phyloP scores from a whole-genome alignment of 2,329 filamentous ascomycete genomes.

The Botryosphaeria agaves region DNA sequence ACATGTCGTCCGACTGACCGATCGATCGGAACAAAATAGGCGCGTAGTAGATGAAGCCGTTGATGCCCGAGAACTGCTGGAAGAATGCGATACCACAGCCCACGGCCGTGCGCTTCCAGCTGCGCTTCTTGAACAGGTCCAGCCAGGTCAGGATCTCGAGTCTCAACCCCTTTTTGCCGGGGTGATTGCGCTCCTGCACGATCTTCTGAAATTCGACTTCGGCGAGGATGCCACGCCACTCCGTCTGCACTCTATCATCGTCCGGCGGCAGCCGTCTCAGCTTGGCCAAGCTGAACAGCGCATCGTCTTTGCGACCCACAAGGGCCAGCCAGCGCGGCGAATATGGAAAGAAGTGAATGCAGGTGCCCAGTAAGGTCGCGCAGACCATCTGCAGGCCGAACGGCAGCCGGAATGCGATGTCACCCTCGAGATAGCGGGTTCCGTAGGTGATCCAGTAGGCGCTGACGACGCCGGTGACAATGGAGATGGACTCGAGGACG shows the following conservation, averaged over 20 bases:
- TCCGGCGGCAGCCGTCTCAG: conserved; percentile 30
- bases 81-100: conserved; percentile 25
- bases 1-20: conserved; percentile 18
- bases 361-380: conserved; percentile 19
- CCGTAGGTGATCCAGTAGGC: conserved; percentile 39
- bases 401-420: conserved; percentile 22
- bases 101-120: conserved; percentile 24
- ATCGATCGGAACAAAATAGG: conserved; percentile 26
- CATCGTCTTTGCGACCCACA: conserved; percentile 30
- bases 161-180: conserved; percentile 16
- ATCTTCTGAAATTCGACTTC: conserved; percentile 36
- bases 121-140: conserved; percentile 29
- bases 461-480: conserved; percentile 30
- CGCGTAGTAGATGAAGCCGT: conserved; percentile 32
- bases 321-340: conserved; percentile 37
- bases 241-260: conserved; percentile 33
- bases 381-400: conserved; percentile 29
- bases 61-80: conserved; percentile 25
- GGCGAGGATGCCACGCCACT: conserved; percentile 34
- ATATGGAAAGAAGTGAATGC: conserved; percentile 33
- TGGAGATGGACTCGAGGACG: conserved; percentile 30
- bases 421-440: conserved; percentile 22
- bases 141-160: conserved; percentile 28
- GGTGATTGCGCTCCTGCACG: conserved; percentile 20
- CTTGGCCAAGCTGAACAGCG: conserved; percentile 27